Evolutionary conservation across 345 rosid species (phyloP).

Genomic region (Boechera retrofracta): DNA sequence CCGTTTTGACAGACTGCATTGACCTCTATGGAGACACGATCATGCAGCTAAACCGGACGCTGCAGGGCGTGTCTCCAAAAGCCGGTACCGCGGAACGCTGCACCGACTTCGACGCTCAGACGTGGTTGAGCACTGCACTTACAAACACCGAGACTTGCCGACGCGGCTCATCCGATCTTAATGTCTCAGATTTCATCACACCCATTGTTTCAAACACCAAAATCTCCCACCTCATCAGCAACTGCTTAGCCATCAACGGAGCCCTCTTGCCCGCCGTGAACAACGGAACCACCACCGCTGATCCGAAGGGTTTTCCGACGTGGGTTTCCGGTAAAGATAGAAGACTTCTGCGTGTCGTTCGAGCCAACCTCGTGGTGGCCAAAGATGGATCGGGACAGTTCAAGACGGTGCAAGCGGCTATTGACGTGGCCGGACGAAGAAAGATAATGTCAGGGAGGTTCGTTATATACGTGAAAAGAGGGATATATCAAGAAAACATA

Average conservation of each 20-base stretch:
- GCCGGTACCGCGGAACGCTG: constrained; percentile 28
- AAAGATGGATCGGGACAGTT: constrained; percentile 69
- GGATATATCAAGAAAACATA: constrained; percentile 80
- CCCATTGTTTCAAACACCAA: constrained; percentile 55
- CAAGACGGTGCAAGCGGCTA: constrained; percentile 64
- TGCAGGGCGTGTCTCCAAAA: constrained; percentile 44
- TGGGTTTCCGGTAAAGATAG: constrained; percentile 56
- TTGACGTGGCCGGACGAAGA: constrained; percentile 66
- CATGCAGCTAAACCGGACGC: constrained; percentile 65
- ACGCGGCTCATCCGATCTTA: constrained; percentile 62
- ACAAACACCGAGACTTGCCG: constrained; percentile 80
- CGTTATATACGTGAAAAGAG: constrained; percentile 71
- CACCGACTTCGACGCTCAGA: constrained; percentile 72
- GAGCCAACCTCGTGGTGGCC: constrained; percentile 65
- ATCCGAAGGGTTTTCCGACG: constrained; percentile 45
- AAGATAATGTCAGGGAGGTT: constrained; percentile 53
- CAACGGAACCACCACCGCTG: constrained; percentile 15
- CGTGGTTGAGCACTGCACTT: constrained; percentile 87
- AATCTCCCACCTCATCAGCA: constrained; percentile 61
- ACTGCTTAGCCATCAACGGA: constrained; percentile 64
- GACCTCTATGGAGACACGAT: constrained; percentile 64
- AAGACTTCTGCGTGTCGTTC: constrained; percentile 32
- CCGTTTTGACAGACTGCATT: constrained; percentile 67
- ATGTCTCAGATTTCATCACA: constrained; percentile 57
- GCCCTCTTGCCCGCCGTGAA: constrained; percentile 43